These are phyloP conservation scores for Coemansia sp. DNA, from an alignment of 192 early-diverging fungal genomes.

Conservation along the genomic window DNA sequence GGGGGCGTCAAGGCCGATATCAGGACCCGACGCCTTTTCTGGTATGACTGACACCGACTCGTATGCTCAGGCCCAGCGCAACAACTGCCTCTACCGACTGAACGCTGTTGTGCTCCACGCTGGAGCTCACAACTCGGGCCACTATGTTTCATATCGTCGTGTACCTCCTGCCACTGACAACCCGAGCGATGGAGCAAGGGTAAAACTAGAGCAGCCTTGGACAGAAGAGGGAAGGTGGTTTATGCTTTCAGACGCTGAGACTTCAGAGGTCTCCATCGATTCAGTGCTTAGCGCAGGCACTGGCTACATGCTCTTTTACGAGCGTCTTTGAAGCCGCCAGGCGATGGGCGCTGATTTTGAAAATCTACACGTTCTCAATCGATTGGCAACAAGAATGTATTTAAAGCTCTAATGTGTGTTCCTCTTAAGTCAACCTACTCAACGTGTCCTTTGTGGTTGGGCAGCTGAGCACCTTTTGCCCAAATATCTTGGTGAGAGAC, in stretches of 20 bases:
- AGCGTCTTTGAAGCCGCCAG: conserved; percentile 23
- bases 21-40: conserved; percentile 16
- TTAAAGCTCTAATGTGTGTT: not conserved
- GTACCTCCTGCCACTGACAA: conserved; percentile 20
- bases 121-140: conserved; percentile 86
- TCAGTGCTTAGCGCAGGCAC: conserved; percentile 47
- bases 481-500: not conserved
- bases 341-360: not conserved
- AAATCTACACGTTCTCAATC: not conserved
- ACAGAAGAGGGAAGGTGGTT: conserved; percentile 58
- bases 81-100: conserved; percentile 67
- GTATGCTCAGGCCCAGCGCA: conserved; percentile 22
- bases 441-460: not conserved
- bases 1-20: conserved; percentile 58
- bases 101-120: conserved; percentile 82
- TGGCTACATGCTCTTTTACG: conserved; percentile 59
- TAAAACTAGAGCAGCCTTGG: not conserved
- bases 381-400: not conserved
- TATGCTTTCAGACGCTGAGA: conserved; percentile 63
- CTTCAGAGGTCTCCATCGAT: conserved; percentile 50
- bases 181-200: not conserved
- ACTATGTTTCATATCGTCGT: conserved; percentile 86
- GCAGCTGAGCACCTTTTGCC: not conserved
- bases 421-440: not conserved
- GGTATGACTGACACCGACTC: conserved; percentile 5